phyloP scores from a whole-genome alignment of 2,329 filamentous ascomycete species.

The Colletotrichum tofieldiae region DNA sequence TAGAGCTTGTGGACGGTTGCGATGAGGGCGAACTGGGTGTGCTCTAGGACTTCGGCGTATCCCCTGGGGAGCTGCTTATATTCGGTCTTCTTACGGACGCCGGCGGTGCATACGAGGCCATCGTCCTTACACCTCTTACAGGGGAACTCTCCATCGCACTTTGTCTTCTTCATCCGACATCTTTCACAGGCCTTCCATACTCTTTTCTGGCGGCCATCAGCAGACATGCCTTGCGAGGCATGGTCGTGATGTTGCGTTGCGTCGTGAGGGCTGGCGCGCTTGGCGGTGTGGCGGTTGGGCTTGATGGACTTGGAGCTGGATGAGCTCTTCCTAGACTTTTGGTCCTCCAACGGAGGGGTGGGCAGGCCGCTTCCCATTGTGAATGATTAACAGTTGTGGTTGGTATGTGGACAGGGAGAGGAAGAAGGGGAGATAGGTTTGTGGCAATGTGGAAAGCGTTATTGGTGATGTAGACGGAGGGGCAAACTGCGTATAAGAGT shows the following conservation, averaged over 20 bases:
- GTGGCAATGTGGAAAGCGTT: constrained; percentile 7
- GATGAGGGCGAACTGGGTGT: constrained; percentile 76
- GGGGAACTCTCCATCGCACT: constrained; percentile 78
- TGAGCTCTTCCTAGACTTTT: constrained; percentile 59
- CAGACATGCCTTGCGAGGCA: constrained; percentile 54
- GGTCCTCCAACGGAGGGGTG: constrained; percentile 68
- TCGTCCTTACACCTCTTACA: constrained; percentile 79
- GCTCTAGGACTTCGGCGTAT: constrained; percentile 76
- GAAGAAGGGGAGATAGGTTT: constrained; percentile 8
- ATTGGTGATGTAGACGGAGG: constrained; percentile 22
- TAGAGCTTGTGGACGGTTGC: constrained; percentile 78
- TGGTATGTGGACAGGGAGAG: not conserved
- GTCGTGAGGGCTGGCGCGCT: constrained; percentile 63
- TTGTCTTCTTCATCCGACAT: constrained; percentile 80
- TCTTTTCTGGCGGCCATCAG: constrained; percentile 73
- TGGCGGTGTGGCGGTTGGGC: constrained; percentile 66
- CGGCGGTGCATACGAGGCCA: constrained; percentile 74
- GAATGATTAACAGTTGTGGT: constrained; percentile 27
- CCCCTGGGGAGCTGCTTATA: constrained; percentile 77
- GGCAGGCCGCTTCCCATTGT: constrained; percentile 68
- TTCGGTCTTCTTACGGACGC: constrained; percentile 76
- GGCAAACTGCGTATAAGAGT: constrained; percentile 36
- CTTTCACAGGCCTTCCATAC: constrained; percentile 79
- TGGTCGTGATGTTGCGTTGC: constrained; percentile 57
- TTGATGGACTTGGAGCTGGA: constrained; percentile 64